These are phyloP conservation scores for Saxophila tyrrhenica DNA, from an alignment of 495 filamentous ascomycete species.

Conservation along the genomic window DNA sequence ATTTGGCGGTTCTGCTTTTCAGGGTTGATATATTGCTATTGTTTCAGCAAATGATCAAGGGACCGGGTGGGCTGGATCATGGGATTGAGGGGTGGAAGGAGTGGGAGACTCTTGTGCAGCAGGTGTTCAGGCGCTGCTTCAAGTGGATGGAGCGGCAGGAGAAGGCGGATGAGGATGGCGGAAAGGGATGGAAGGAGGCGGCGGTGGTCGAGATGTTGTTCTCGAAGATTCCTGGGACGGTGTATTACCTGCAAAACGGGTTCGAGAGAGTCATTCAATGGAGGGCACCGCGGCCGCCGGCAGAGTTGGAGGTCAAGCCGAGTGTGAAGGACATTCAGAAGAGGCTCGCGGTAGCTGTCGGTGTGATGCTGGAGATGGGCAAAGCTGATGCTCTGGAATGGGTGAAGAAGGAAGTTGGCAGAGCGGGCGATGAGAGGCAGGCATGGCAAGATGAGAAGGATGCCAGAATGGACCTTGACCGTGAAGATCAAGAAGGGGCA, in stretches of 20 bases:
- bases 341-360: slow-evolving; percentile 59
- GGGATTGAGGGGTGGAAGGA: slow-evolving; percentile 55
- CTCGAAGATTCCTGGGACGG: slow-evolving; percentile 75
- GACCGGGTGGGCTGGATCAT: slow-evolving; percentile 62
- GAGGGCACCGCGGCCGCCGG: slow-evolving; percentile 48
- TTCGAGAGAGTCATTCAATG: slow-evolving; percentile 67
- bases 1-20: slow-evolving; percentile 77
- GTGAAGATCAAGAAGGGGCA: slow-evolving; percentile 23
- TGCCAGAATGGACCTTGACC: slow-evolving; percentile 32
- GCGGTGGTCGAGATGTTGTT: slow-evolving; percentile 84
- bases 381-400: slow-evolving; percentile 65
- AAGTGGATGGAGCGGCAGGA: slow-evolving; percentile 70
- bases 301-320: slow-evolving; percentile 71
- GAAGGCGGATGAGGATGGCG: not conserved
- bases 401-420: slow-evolving; percentile 58
- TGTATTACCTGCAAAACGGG: slow-evolving; percentile 80
- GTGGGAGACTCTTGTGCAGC: slow-evolving; percentile 81
- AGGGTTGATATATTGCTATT: slow-evolving; percentile 81
- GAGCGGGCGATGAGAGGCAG: slow-evolving; percentile 60
- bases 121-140: slow-evolving; percentile 47
- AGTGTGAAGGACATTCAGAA: slow-evolving; percentile 54
- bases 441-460: slow-evolving; percentile 65
- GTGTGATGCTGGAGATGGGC: slow-evolving; percentile 64
- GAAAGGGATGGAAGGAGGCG: slow-evolving; percentile 40
- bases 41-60: slow-evolving; percentile 87